Percentiles rank a stretch among this genome's conserved stretches.
Conservation (phyloP, 2,329 filamentous ascomycete genomes). For the Penicillium sclerotiorum region DNA sequence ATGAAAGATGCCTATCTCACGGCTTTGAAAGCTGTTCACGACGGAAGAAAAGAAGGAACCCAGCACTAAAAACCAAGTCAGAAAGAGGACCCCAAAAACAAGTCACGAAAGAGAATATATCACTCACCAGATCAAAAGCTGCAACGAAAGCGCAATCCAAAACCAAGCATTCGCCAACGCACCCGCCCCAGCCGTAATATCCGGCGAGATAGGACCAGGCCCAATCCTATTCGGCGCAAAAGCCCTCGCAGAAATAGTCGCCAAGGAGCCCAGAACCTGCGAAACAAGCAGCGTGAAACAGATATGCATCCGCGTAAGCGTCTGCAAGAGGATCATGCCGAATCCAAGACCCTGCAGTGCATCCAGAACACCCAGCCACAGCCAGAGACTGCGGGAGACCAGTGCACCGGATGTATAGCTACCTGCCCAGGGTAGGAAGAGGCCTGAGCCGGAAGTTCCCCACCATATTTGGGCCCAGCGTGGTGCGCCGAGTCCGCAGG, state of each 20-base stretch:
- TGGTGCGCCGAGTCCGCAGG: constrained; percentile 65
- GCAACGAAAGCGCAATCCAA: constrained; percentile 62
- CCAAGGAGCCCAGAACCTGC: constrained; percentile 64
- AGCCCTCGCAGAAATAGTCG: constrained; percentile 64
- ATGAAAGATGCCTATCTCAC: neutral
- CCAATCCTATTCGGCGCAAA: constrained; percentile 64
- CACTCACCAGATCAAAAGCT: constrained; percentile 63
- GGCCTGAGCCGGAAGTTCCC: constrained; percentile 62
- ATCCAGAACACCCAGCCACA: constrained; percentile 69
- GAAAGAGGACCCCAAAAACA: neutral
- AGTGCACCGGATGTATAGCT: constrained; percentile 57
- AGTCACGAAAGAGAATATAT: constrained; percentile 19
- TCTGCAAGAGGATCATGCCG: constrained; percentile 69
- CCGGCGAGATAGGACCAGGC: constrained; percentile 64
- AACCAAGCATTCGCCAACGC: constrained; percentile 58
- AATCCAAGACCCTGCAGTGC: constrained; percentile 67
- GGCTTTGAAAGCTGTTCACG: constrained; percentile 50
- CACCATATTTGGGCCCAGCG: constrained; percentile 71
- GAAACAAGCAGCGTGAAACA: constrained; percentile 62
- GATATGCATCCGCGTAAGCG: constrained; percentile 66
- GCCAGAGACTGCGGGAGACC: constrained; percentile 61
- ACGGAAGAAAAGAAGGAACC: constrained; percentile 48
- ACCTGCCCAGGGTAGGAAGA: constrained; percentile 66
- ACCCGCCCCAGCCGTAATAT: constrained; percentile 55
- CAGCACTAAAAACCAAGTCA: constrained; percentile 31